phyloP scores from a whole-genome alignment of 177 flowering plant species.

The Vitis hybrid region DNA sequence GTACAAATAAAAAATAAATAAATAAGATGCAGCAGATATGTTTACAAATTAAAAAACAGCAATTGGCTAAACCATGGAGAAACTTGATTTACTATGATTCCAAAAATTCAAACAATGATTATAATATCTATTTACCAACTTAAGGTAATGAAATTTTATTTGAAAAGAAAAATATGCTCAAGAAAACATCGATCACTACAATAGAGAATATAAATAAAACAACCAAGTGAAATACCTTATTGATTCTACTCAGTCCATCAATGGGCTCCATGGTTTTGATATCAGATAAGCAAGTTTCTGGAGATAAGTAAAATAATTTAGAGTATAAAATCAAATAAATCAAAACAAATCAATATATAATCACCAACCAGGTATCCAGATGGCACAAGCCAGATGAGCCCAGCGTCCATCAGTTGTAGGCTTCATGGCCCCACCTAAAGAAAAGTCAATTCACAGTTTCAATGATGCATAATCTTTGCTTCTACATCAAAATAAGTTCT shows the following conservation, averaged over 20 bases:
- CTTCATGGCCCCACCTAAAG: conserved; percentile 96
- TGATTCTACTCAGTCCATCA: conserved; percentile 83
- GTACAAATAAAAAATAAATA: conserved; percentile 9
- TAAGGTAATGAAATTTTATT: not conserved
- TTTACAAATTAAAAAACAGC: not conserved
- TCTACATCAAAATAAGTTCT: not conserved
- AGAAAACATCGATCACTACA: not conserved
- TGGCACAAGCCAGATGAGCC: conserved; percentile 99
- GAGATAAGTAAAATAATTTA: conserved; percentile 5
- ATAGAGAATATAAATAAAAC: not conserved
- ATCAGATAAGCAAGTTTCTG: conserved; percentile 95
- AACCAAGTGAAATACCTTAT: conserved; percentile 50
- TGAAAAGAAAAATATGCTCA: not conserved
- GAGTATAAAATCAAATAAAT: conserved; percentile 6
- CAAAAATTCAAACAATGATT: not conserved
- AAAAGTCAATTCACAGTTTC: conserved; percentile 15
- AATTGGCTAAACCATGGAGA: not conserved
- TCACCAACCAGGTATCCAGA: conserved; percentile 95
- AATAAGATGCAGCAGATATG: not conserved
- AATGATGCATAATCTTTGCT: conserved; percentile 9
- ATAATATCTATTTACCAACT: not conserved
- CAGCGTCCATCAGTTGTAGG: conserved; percentile 96
- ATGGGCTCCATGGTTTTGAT: conserved; percentile 95
- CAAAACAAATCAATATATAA: not conserved
- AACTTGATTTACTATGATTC: not conserved